Percentiles rank a stretch among this genome's conserved stretches.
Conservation (phyloP, 139 green algal genomes). For the Micromonas pusilla region DNA sequence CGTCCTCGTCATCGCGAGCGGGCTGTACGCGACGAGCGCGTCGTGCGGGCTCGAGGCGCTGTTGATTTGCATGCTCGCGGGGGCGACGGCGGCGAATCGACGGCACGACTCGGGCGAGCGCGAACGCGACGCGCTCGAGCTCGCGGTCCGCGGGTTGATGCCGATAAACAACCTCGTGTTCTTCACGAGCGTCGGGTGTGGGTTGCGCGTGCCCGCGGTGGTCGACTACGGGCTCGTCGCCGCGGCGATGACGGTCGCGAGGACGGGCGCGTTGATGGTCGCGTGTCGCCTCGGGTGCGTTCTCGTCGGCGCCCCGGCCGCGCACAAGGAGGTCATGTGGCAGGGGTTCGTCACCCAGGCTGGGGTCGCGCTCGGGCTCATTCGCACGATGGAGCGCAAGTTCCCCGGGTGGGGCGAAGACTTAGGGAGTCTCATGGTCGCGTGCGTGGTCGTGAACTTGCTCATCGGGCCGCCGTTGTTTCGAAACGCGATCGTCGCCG, state of each 20-base stretch:
- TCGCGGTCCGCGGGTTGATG: conserved; percentile 50
- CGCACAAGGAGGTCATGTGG: conserved; percentile 23
- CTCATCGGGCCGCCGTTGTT: conserved; percentile 70
- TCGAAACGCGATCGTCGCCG: conserved; percentile 45
- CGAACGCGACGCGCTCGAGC: conserved; percentile 51
- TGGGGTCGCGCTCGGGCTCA: conserved; percentile 77
- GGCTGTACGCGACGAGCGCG: not conserved
- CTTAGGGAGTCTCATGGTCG: conserved; percentile 70
- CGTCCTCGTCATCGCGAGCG: not conserved
- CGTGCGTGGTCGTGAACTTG: conserved; percentile 76
- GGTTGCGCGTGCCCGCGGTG: not conserved
- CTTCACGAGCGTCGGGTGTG: conserved; percentile 46
- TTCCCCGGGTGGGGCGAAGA: conserved; percentile 36
- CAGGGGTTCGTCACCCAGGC: conserved; percentile 53
- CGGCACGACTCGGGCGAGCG: conserved; percentile 39
- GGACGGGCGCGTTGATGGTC: not conserved
- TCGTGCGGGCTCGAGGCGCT: conserved; percentile 46
- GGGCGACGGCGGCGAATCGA: conserved; percentile 58
- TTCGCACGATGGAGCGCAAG: conserved; percentile 31
- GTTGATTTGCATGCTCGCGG: conserved; percentile 72
- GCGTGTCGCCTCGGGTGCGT: not conserved
- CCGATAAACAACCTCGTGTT: conserved; percentile 65
- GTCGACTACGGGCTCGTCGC: not conserved
- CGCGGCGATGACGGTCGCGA: not conserved
- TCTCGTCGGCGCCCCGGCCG: not conserved